A percentile compares a stretch with the other conserved stretches of the same genome.
Conservation (phyloP, 169 alveolate genomes). For the Eimeria necatrix region DNA sequence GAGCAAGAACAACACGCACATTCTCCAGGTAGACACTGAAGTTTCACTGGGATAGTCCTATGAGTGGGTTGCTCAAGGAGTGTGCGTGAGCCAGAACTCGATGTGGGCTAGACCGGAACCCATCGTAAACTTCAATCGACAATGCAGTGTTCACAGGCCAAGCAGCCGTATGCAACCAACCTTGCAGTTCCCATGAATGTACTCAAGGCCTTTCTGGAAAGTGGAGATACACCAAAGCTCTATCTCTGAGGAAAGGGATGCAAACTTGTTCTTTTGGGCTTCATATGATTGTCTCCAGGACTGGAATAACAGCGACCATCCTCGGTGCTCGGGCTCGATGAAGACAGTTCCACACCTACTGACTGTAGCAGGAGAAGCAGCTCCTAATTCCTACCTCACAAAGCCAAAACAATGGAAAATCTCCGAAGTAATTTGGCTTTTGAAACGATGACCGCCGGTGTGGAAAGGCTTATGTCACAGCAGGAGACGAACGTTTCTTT, state of each 20-base stretch:
- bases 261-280: conserved; percentile 35
- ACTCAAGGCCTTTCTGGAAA: conserved; percentile 80
- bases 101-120: neutral
- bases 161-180: conserved; percentile 76
- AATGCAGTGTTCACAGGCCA: neutral
- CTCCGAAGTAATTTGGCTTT: too few relatives aligned
- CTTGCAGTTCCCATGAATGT: conserved; percentile 80
- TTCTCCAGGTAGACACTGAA: too few relatives aligned
- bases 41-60: too few relatives aligned
- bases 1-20: conserved; percentile 15
- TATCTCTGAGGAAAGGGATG: conserved; percentile 82
- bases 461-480: too few relatives aligned
- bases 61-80: neutral
- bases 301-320: conserved; percentile 94
- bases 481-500: too few relatives aligned
- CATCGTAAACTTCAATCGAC: neutral
- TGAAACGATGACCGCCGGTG: too few relatives aligned
- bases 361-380: conserved; percentile 95
- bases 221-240: conserved; percentile 64
- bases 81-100: neutral
- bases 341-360: conserved; percentile 94
- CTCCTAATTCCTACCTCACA: conserved; percentile 91
- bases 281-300: conserved; percentile 90
- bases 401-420: neutral
- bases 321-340: conserved; percentile 91